Percentiles rank a stretch among this genome's conserved stretches.
Evolutionary conservation across 2,329 filamentous ascomycete species (phyloP).

Genomic region (Monascus ruber): DNA sequence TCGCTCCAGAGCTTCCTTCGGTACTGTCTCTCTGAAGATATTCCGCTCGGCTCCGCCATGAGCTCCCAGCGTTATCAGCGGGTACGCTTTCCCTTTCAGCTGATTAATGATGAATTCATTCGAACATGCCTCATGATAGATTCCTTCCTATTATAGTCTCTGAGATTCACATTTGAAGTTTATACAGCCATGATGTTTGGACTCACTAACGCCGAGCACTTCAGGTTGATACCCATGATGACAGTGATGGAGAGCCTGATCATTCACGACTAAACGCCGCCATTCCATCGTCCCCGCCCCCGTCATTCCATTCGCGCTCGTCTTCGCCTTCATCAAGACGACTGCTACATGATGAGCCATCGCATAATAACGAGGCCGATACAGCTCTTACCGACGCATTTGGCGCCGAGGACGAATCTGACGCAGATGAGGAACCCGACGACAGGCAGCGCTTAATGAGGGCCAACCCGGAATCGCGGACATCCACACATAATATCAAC

Average conservation of each 20-base stretch:
- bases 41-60: slow-evolving; percentile 31
- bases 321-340: slow-evolving; percentile 52
- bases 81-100: slow-evolving; percentile 21
- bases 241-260: slow-evolving; percentile 25
- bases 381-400: slow-evolving; percentile 87
- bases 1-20: too few relatives aligned
- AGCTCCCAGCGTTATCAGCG: slow-evolving; percentile 39
- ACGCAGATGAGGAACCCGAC: slow-evolving; percentile 59
- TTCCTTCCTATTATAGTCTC: too few relatives aligned
- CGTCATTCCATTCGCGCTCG: slow-evolving; percentile 78
- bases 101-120: not conserved
- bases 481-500: slow-evolving; percentile 18
- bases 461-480: slow-evolving; percentile 37
- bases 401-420: slow-evolving; percentile 63
- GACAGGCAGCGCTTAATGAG: slow-evolving; percentile 81
- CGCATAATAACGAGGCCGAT: slow-evolving; percentile 50
- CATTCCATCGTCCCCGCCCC: slow-evolving; percentile 38
- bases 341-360: slow-evolving; percentile 40
- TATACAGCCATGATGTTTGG: not conserved
- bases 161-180: too few relatives aligned
- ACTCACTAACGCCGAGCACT: slow-evolving; percentile 4
- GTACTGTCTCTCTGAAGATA: slow-evolving; percentile 3
- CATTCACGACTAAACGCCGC: slow-evolving; percentile 16
- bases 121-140: too few relatives aligned
- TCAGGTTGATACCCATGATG: slow-evolving; percentile 35